Evolutionary conservation across 2,329 filamentous ascomycete species (phyloP), one percentile per base, ranked within the genome.

Genomic region (Penicillium expansum): DNA sequence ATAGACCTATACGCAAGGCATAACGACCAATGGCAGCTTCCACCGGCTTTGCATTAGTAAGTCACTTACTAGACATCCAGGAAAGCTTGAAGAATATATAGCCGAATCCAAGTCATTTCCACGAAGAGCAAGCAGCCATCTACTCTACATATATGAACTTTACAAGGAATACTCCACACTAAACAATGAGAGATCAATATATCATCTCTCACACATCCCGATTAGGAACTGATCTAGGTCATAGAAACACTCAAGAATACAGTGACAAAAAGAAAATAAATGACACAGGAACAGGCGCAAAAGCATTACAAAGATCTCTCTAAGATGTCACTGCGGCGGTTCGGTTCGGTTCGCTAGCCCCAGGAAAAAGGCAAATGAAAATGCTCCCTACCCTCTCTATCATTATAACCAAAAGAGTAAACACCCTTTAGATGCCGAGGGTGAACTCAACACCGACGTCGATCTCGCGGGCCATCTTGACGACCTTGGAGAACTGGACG

Each of bases 401-500:
- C 43, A 54, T 54, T 48, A 48, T 48, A 53, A 48, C 22, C 13
- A 52, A 39, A 39, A 16, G 18, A 11, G 10, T 39, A 24, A 29
- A 30, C 29, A 29, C 43, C n/a, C 39, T 58, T 78, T 90, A 97
- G 82, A 97, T 97, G 80, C 92, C 93, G 73, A 96, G 84, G 68
- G 87, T 90, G 80, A 96, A 96, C 80, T 96, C 91, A 69, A 97
- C 93, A 70, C 92, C 93, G 65, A 97, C 93, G 72, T 97, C 94
- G 72, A 97, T 97, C 69, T 97, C 92, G 71, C 93, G 90, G 70
- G 94, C 91, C 87, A 96, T 90, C 88, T 97, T 97, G 71, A 99
- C 94, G 67, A 99, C 90, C 86, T 97, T 97, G 71, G 92, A 97
- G 79, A 99, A 93, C 80, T 99, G 93, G 64, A 99, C 94, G 30